Conservation (phyloP, 148 eudicot species). For the Rhododendron vialii region DNA sequence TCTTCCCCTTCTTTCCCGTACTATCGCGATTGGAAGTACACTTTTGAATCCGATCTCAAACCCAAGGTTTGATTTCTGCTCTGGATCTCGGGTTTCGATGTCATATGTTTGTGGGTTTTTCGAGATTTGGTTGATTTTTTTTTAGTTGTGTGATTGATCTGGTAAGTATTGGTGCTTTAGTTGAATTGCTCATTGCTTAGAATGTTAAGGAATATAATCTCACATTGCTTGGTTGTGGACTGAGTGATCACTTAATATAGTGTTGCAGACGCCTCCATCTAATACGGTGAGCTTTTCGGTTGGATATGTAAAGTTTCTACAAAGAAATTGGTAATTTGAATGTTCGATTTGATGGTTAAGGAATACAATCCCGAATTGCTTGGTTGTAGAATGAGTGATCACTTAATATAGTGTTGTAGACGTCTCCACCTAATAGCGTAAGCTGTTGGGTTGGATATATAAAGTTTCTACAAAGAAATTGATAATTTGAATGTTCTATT, state of each 20-base stretch:
- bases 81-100: slow-evolving; percentile 3
- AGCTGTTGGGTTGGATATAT: background rate
- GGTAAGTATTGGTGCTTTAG: background rate
- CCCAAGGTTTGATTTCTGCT: slow-evolving; percentile 51
- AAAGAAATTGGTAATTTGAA: background rate
- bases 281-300: background rate
- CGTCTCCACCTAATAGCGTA: background rate
- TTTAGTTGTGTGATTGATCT: slow-evolving; percentile 17
- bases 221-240: background rate
- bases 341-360: background rate
- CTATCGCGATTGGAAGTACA: slow-evolving; percentile 67
- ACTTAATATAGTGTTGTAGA: background rate
- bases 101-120: slow-evolving; percentile 21
- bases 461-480: background rate
- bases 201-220: background rate
- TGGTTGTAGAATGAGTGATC: background rate
- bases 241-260: background rate
- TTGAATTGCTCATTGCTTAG: background rate
- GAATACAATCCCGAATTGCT: background rate
- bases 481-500: background rate
- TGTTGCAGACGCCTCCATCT: background rate
- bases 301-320: no score
- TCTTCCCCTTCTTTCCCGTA: slow-evolving; percentile 58
- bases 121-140: background rate
- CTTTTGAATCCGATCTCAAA: slow-evolving; percentile 60